These are phyloP conservation scores for Dillenia suffruticosa DNA, from an alignment of 164 flowering plant genomes.

Conservation along the genomic window DNA sequence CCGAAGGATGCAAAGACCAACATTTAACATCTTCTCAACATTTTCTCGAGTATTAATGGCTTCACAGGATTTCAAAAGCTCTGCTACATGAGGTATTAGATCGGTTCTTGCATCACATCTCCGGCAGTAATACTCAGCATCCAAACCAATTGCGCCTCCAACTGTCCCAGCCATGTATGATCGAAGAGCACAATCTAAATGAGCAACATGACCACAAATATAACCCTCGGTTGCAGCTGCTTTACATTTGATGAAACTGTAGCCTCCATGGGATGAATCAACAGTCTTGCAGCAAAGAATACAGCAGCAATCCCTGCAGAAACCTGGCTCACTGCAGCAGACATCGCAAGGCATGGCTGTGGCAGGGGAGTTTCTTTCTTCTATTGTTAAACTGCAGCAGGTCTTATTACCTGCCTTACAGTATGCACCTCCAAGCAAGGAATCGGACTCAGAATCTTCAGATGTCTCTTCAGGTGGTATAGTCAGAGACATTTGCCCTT, in stretches of 20 bases:
- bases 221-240: constrained; percentile 33
- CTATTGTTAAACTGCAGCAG: constrained; percentile 36
- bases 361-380: constrained; percentile 18
- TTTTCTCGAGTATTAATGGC: constrained; percentile 44
- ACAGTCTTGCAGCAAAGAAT: constrained; percentile 59
- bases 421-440: constrained; percentile 15
- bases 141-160: constrained; percentile 74
- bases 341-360: constrained; percentile 59
- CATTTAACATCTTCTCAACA: constrained; percentile 47
- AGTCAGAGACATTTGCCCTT: background rate
- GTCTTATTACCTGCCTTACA: constrained; percentile 69
- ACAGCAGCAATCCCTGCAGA: constrained; percentile 69
- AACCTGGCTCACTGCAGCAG: constrained; percentile 60
- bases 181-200: constrained; percentile 72
- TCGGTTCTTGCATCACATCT: constrained; percentile 81
- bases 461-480: constrained; percentile 12
- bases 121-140: constrained; percentile 82
- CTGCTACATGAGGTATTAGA: constrained; percentile 53
- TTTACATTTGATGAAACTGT: constrained; percentile 66
- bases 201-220: constrained; percentile 81
- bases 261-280: constrained; percentile 27
- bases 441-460: constrained; percentile 25
- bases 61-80: constrained; percentile 42
- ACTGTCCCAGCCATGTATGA: constrained; percentile 86
- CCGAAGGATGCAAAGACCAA: constrained; percentile 55